These are phyloP conservation scores for Hordeum marinum DNA, from an alignment of 176 grass and related monocot species.

Conservation along the genomic window DNA sequence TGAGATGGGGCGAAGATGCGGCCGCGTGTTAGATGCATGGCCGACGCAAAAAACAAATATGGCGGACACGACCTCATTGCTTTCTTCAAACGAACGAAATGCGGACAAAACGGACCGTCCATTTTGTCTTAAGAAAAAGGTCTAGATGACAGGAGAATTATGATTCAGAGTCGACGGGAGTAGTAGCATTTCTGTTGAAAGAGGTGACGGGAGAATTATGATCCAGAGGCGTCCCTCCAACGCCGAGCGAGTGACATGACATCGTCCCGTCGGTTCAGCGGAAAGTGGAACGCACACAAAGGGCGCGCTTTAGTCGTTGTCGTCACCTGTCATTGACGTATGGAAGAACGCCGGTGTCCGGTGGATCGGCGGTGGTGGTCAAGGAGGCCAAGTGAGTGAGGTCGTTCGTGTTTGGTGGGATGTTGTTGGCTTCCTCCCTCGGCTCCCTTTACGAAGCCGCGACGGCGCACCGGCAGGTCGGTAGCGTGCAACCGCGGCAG, in stretches of 20 bases:
- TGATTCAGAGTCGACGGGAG: too few species aligned
- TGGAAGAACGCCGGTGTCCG: not conserved
- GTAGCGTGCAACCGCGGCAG: not conserved
- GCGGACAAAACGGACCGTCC: too few species aligned
- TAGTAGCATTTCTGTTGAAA: not conserved
- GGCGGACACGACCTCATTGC: too few species aligned
- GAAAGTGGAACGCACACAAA: not conserved
- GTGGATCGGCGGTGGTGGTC: not conserved
- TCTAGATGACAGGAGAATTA: too few species aligned
- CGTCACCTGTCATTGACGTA: not conserved
- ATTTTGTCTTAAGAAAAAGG: too few species aligned
- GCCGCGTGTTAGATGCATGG: too few species aligned
- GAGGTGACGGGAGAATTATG: not conserved
- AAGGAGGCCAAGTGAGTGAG: not conserved
- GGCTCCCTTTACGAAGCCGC: conserved; percentile 1
- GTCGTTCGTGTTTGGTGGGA: not conserved
- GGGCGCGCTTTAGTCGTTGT: not conserved
- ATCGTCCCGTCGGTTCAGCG: not conserved
- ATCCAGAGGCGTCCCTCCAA: not conserved
- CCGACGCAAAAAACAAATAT: too few species aligned
- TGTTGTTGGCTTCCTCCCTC: conserved; percentile 4
- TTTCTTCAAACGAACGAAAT: too few species aligned
- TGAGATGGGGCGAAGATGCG: too few species aligned
- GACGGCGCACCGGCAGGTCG: conserved; percentile 38
- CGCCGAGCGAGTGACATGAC: not conserved